phyloP scores from a whole-genome alignment of 495 filamentous ascomycete genomes.

The Rusavskia elegans region DNA sequence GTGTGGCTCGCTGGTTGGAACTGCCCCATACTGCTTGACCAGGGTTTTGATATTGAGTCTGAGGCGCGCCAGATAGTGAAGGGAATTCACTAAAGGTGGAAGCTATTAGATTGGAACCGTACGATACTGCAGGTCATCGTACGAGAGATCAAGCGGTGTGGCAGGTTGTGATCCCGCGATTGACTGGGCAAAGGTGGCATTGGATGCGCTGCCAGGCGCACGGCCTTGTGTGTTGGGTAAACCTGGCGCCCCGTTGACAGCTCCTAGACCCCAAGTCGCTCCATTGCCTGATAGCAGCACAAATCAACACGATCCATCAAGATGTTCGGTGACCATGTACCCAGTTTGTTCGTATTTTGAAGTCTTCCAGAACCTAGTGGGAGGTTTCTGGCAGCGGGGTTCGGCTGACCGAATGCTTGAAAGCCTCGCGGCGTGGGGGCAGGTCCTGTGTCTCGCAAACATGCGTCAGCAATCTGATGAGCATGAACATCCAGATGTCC shows the following conservation, averaged over 20 bases:
- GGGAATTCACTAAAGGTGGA: slow-evolving; percentile 58
- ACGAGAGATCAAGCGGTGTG: slow-evolving; percentile 67
- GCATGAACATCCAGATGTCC: too few species aligned
- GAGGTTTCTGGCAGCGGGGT: slow-evolving; percentile 43
- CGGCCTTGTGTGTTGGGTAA: slow-evolving; percentile 44
- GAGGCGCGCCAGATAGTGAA: slow-evolving; percentile 55
- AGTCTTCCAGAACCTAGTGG: slow-evolving; percentile 46
- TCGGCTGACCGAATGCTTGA: slow-evolving; percentile 53
- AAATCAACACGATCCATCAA: neutral
- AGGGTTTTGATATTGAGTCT: slow-evolving; percentile 45
- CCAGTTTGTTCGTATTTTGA: slow-evolving; percentile 55
- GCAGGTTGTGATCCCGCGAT: slow-evolving; percentile 60
- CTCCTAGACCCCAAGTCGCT: slow-evolving; percentile 62
- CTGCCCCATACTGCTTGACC: slow-evolving; percentile 54
- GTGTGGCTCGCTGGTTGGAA: slow-evolving; percentile 35
- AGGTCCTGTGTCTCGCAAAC: slow-evolving; percentile 28
- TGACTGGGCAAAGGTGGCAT: slow-evolving; percentile 64
- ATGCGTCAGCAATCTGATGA: slow-evolving; percentile 17
- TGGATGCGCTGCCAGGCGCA: slow-evolving; percentile 37
- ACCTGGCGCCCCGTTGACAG: slow-evolving; percentile 50
- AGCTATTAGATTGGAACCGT: neutral
- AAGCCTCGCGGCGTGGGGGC: slow-evolving; percentile 55
- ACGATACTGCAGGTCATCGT: slow-evolving; percentile 26
- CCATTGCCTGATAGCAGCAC: slow-evolving; percentile 32
- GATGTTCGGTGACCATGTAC: slow-evolving; percentile 27